Evolutionary conservation across 2,329 filamentous ascomycete genomes (phyloP).

Genomic region (Sarocladiaceae sp.): DNA sequence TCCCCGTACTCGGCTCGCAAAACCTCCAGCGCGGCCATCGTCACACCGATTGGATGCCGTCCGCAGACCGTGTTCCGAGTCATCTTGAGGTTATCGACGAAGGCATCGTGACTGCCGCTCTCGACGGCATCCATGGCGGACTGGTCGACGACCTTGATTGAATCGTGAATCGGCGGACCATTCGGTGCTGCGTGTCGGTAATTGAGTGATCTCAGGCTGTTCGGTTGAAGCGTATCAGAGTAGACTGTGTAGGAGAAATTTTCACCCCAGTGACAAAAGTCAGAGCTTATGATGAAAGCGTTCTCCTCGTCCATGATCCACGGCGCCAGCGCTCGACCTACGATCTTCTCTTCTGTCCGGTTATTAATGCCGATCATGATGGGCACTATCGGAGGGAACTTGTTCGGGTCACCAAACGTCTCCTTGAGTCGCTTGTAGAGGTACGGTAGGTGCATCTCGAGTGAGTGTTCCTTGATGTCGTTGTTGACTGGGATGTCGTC

Average conservation of each 20-base stretch:
- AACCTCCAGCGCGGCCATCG: conserved; percentile 79
- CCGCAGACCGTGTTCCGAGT: conserved; percentile 94
- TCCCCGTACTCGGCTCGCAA: conserved; percentile 28
- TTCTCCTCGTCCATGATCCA: conserved; percentile 72
- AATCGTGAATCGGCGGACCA: conserved; percentile 65
- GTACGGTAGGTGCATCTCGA: conserved; percentile 96
- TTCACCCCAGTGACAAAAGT: conserved; percentile 94
- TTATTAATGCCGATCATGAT: conserved; percentile 76
- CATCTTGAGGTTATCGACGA: conserved; percentile 59
- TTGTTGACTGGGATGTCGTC: conserved; percentile 53
- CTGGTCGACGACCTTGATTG: conserved; percentile 73
- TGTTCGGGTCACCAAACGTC: conserved; percentile 39
- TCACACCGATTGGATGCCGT: conserved; percentile 86
- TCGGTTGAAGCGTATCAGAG: conserved; percentile 26
- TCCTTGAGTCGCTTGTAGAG: conserved; percentile 69
- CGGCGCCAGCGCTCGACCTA: conserved; percentile 66
- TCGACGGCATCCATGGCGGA: conserved; percentile 81
- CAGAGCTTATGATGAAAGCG: conserved; percentile 83
- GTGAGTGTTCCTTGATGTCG: conserved; percentile 82
- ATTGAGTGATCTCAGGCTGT: conserved; percentile 18
- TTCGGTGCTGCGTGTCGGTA: conserved; percentile 27
- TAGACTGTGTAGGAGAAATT: conserved; percentile 81
- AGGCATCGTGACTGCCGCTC: conserved; percentile 63
- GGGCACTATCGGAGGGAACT: conserved; percentile 72
- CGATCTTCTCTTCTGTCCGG: conserved; percentile 55